Evolutionary conservation across 768 basidiomycete species (phyloP), one percentile per base, ranked within the genome.

Genomic region (Boletus rubropictus): DNA sequence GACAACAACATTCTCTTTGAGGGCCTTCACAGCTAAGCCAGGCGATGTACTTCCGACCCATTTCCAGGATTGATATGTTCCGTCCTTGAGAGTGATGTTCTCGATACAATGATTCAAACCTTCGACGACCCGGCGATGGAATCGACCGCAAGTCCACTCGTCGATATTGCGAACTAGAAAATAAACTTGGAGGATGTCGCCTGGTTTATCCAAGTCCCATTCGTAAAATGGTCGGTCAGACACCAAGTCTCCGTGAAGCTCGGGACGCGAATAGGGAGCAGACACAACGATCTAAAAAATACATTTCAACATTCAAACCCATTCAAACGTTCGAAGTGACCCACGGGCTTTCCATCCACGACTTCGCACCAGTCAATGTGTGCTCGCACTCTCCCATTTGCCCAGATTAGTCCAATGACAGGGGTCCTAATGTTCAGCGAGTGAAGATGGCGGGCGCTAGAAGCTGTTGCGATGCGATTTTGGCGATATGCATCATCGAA

Each of bases 401-500:
- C 69, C 77, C 78, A 80, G 14, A 80, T 71, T 5, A 81, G 59
- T 6, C 79, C 79, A 45, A 80, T 70, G 2, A 81, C 68, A 3
- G 78, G 78, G 5, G 70, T 71, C 7, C 56, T 49, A 8, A 81
- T 63, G 33, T 64, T 62, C 21, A 78, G 56, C 14, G 77, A 74
- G 41, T 77, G 69, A 20, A 79, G 61, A 54, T 80, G 79, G 2
- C 79, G 71, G 2, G 66, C 70, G 5, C 71, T 71, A 4, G 76
- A 68, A 10, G 78, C 69, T 4, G 77, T 78, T 1, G 78, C 65
- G 66, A 81, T 78, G 22, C 80, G 65, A 55, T 81, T 81, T 59
- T 80, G 79, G 20, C 80, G 63, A 55, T 78, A 78, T 1, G 80
- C 79, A 46, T 75, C 72, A 37, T 75, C 77, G 2, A 77, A 67